phyloP scores from a whole-genome alignment of 306 rosid genomes.

The Geum urbanum region DNA sequence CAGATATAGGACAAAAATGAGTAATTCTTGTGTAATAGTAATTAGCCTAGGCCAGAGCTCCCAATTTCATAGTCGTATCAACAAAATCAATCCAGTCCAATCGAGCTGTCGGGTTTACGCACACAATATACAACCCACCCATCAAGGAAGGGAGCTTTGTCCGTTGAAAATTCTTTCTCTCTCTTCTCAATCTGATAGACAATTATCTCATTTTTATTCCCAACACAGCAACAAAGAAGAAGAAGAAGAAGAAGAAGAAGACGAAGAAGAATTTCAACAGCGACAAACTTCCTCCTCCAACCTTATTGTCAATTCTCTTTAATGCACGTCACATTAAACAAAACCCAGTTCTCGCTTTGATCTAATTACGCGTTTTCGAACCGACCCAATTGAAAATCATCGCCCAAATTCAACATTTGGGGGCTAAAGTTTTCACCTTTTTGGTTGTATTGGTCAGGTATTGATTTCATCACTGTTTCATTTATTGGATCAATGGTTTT shows the following conservation, averaged over 20 bases:
- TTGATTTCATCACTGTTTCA: background rate
- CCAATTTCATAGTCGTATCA: too few species aligned
- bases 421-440: background rate
- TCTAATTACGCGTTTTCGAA: conserved; percentile 11
- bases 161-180: conserved; percentile 1
- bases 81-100: background rate
- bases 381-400: background rate
- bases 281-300: background rate
- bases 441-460: background rate
- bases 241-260: too few species aligned
- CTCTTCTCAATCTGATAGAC: background rate
- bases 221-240: too few species aligned
- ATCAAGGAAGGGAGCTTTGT: background rate
- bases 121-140: background rate
- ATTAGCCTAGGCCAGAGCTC: too few species aligned
- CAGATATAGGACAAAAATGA: too few species aligned
- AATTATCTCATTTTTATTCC: background rate
- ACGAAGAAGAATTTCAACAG: background rate
- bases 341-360: background rate
- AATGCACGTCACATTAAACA: background rate
- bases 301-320: conserved; percentile 6
- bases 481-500: background rate
- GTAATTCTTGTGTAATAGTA: too few species aligned
- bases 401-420: background rate
- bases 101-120: conserved; percentile 8